Conservation (phyloP, 192 early-diverging fungal species). For the Backusella macrospora region DNA sequence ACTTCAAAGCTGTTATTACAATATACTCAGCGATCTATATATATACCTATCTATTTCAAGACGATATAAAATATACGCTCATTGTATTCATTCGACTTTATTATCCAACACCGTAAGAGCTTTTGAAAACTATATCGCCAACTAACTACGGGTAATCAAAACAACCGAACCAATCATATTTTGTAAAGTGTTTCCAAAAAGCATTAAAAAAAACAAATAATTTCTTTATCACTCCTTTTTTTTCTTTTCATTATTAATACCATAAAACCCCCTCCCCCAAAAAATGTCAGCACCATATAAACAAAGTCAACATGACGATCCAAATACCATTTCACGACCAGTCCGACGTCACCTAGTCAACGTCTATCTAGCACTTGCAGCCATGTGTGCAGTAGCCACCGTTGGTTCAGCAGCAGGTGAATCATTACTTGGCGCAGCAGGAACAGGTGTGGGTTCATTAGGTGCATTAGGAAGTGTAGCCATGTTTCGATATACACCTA, state of each 20-base stretch:
- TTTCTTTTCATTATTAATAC: background rate
- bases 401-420: constrained; percentile 19
- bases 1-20: too few species aligned
- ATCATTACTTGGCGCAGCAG: background rate
- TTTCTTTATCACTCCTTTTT: background rate
- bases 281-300: constrained; percentile 13
- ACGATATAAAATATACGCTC: too few species aligned
- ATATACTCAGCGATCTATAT: too few species aligned
- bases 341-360: constrained; percentile 28
- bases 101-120: too few species aligned
- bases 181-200: background rate
- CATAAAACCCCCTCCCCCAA: too few species aligned
- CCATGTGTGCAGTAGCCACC: constrained; percentile 27
- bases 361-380: constrained; percentile 34
- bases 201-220: too few species aligned
- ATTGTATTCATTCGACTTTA: too few species aligned
- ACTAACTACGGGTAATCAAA: background rate
- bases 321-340: constrained; percentile 23
- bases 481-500: constrained; percentile 14
- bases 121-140: too few species aligned
- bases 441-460: background rate
- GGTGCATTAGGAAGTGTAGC: constrained; percentile 24
- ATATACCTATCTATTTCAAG: too few species aligned
- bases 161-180: background rate
- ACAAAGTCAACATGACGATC: constrained; percentile 3